Conservation (phyloP, 495 filamentous ascomycete genomes). For the Halenospora varia region DNA sequence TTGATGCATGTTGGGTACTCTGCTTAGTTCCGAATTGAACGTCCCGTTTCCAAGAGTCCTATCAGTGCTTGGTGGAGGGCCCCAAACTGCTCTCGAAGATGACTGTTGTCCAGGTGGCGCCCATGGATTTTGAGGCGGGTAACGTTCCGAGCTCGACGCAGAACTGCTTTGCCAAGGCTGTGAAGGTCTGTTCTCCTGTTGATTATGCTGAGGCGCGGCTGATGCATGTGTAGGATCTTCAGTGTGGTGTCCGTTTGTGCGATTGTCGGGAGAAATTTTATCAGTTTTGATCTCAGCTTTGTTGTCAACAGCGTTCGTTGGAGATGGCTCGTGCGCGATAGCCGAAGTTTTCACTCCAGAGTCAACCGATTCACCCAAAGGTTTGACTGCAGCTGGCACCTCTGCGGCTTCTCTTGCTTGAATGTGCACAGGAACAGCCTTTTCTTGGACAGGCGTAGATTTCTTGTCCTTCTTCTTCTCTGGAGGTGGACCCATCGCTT, state of each 20-base stretch:
- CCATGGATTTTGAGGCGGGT: constrained; percentile 14
- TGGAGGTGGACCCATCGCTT: constrained; percentile 66
- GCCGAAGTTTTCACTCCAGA: background rate
- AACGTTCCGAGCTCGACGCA: constrained; percentile 11
- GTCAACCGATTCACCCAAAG: constrained; percentile 30
- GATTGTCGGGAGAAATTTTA: constrained; percentile 4
- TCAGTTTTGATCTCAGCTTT: constrained; percentile 16
- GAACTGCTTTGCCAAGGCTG: constrained; percentile 24
- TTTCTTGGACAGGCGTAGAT: constrained; percentile 36
- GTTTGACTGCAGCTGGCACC: constrained; percentile 36
- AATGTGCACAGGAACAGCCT: constrained; percentile 33
- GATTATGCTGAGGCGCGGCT: background rate
- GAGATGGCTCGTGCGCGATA: background rate
- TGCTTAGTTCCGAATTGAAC: constrained; percentile 59
- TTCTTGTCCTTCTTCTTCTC: constrained; percentile 55
- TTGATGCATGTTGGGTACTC: constrained; percentile 36
- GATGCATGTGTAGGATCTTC: background rate
- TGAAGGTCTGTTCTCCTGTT: constrained; percentile 13
- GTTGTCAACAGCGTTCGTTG: constrained; percentile 1
- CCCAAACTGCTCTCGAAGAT: constrained; percentile 66
- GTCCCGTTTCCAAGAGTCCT: constrained; percentile 75
- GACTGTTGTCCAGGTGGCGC: constrained; percentile 30
- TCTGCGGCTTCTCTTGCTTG: constrained; percentile 28
- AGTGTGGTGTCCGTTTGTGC: constrained; percentile 16
- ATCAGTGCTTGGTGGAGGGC: constrained; percentile 60